Evolutionary conservation across 371 early-diverging fungal genomes (phyloP).

Genomic region (Nematocida displodere): DNA sequence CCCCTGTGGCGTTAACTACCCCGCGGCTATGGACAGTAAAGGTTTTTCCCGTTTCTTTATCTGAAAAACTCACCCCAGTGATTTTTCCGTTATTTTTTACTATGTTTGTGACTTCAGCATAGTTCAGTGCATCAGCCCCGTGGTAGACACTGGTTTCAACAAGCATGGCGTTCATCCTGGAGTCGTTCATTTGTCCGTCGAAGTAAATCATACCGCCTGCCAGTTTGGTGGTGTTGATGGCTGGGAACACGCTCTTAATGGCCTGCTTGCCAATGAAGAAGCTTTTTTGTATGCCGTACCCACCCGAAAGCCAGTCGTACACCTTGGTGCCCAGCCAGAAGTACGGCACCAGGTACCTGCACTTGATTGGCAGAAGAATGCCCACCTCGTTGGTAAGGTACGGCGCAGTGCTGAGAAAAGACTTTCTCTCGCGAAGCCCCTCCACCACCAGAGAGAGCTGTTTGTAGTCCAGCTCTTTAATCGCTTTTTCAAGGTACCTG

Average conservation of each 20-base stretch:
- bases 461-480: constrained; percentile 81
- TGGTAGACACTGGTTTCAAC: constrained; percentile 82
- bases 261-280: constrained; percentile 77
- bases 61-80: constrained; percentile 74
- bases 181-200: constrained; percentile 94
- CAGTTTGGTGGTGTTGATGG: constrained; percentile 78
- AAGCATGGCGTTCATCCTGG: constrained; percentile 88
- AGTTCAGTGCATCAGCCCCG: constrained; percentile 87
- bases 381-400: constrained; percentile 83
- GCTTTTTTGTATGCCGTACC: constrained; percentile 74
- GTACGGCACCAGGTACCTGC: constrained; percentile 88
- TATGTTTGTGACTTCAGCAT: constrained; percentile 77
- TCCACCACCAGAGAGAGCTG: constrained; percentile 91
- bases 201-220: constrained; percentile 90
- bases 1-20: constrained; percentile 85
- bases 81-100: constrained; percentile 72
- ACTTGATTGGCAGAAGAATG: constrained; percentile 85
- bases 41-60: constrained; percentile 77
- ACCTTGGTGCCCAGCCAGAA: constrained; percentile 88
- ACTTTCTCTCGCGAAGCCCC: constrained; percentile 86
- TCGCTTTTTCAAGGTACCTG: constrained; percentile 92
- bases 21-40: constrained; percentile 81
- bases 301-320: constrained; percentile 85
- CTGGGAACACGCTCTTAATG: constrained; percentile 84
- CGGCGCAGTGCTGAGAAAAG: constrained; percentile 86